These are phyloP conservation scores for Viola pubescens DNA, from an alignment of 441 rosid genomes.

Conservation along the genomic window DNA sequence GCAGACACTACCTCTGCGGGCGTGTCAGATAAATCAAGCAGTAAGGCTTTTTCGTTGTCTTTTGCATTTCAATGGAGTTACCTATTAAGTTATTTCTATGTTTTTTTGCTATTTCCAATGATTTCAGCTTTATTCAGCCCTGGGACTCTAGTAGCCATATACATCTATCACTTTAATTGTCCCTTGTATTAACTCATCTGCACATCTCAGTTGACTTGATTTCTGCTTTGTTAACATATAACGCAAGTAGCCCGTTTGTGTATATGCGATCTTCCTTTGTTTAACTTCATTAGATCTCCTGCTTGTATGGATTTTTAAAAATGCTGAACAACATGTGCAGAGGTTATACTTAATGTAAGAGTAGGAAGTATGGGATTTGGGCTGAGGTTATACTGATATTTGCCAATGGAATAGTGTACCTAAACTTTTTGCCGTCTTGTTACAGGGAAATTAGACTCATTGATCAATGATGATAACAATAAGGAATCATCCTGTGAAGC, in stretches of 20 bases:
- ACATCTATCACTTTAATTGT: no score
- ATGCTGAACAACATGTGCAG: not conserved
- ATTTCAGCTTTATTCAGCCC: no score
- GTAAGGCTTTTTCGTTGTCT: conserved; percentile 13
- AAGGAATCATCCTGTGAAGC: conserved; percentile 4
- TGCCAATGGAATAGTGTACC: no score
- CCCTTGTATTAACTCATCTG: no score
- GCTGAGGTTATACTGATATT: not conserved
- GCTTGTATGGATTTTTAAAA: not conserved
- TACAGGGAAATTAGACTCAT: conserved; percentile 7
- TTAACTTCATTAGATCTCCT: not conserved
- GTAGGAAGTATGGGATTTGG: no score
- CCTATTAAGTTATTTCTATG: no score
- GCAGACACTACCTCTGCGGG: not conserved
- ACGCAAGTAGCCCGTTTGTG: not conserved
- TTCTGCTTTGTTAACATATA: no score
- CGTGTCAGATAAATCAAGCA: conserved; percentile 5
- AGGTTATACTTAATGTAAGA: not conserved
- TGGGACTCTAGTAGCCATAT: no score
- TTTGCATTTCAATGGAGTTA: no score
- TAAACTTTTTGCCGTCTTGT: not conserved
- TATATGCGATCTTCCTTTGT: not conserved
- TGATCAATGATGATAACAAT: conserved; percentile 2
- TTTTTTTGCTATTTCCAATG: no score
- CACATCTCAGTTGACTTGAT: no score